A percentile compares a stretch with the other conserved stretches of the same genome.
Conservation (phyloP, 2,329 filamentous ascomycete species). For the Fusarium torreyae region DNA sequence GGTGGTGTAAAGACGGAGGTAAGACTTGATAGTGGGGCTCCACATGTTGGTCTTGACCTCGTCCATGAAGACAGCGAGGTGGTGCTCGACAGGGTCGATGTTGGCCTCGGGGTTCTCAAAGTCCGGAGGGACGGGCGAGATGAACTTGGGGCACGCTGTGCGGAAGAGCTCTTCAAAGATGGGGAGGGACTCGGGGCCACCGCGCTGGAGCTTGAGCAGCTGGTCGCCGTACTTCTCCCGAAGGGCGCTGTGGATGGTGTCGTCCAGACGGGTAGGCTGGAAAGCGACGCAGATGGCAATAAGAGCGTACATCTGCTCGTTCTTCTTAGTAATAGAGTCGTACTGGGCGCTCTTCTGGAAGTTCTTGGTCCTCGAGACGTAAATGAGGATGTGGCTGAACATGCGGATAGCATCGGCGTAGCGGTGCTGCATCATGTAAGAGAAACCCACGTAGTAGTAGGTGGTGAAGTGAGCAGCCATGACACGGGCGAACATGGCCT, state of each 20-base stretch:
- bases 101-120: conserved; percentile 98
- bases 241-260: conserved; percentile 98
- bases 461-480: conserved; percentile 99
- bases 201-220: conserved; percentile 95
- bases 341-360: conserved; percentile 99
- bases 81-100: conserved; percentile 97
- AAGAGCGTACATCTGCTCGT: conserved; percentile 99
- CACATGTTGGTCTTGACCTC: conserved; percentile 99
- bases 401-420: conserved; percentile 99
- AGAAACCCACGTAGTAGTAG: conserved; percentile 99
- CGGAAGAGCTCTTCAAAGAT: conserved; percentile 99
- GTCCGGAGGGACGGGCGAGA: conserved; percentile 95
- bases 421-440: conserved; percentile 99
- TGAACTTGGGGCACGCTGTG: conserved; percentile 98
- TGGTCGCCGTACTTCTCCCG: conserved; percentile 99
- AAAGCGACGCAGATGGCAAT: conserved; percentile 99
- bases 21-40: conserved; percentile 97
- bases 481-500: conserved; percentile 99
- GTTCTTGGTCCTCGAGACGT: conserved; percentile 99
- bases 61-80: conserved; percentile 98
- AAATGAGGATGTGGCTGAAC: conserved; percentile 99
- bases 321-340: conserved; percentile 99
- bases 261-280: conserved; percentile 95
- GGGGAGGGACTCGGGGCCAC: conserved; percentile 93
- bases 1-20: conserved; percentile 98